Conservation (phyloP, 345 rosid genomes). For the Lepidium africanum region DNA sequence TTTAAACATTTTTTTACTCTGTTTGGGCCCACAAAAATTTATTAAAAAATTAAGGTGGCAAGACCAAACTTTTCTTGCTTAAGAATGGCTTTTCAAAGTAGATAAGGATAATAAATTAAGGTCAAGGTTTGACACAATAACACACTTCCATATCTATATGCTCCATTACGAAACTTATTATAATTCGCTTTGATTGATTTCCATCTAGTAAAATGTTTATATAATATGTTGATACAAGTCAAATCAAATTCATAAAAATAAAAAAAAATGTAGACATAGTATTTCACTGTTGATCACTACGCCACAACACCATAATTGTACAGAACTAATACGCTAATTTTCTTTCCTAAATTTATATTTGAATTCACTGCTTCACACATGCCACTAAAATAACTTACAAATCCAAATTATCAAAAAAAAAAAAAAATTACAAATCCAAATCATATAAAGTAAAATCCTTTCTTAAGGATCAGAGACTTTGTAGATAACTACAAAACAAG, state of each 20-base stretch:
- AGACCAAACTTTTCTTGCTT: neutral
- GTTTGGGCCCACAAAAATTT: too few species aligned
- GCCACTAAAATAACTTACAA: neutral
- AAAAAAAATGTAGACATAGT: neutral
- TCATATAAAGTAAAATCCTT: neutral
- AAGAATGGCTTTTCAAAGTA: too few species aligned
- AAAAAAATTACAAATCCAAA: neutral
- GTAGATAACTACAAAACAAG: conserved; percentile 81
- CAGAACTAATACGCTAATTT: neutral
- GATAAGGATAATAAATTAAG: neutral
- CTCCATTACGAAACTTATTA: neutral
- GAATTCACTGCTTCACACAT: neutral
- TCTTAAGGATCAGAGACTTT: conserved; percentile 19
- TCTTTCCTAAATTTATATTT: neutral
- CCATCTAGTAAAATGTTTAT: too few species aligned
- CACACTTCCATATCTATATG: neutral
- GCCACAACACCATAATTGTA: neutral
- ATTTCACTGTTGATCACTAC: neutral
- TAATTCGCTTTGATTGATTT: too few species aligned
- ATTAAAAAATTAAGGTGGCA: too few species aligned
- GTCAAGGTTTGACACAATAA: neutral
- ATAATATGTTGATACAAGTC: neutral
- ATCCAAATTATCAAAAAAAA: neutral
- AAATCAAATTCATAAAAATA: neutral
- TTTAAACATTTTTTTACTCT: too few species aligned